Base-by-base conservation (phyloP, 2,329 filamentous ascomycete species). In the Tolypocladium tundrense region DNA sequence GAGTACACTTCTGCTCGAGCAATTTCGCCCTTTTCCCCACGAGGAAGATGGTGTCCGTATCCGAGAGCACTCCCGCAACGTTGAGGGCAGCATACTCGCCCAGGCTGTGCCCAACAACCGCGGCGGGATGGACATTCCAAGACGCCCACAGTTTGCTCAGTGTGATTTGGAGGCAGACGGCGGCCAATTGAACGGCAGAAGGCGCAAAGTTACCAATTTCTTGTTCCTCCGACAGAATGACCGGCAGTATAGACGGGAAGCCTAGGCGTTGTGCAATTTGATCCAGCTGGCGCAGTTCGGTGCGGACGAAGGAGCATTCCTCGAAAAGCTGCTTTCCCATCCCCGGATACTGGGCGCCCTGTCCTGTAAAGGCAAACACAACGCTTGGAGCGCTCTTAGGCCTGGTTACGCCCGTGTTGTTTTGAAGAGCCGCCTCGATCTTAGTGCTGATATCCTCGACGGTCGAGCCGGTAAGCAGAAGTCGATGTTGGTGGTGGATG, bases 71-170 rank as follows among this genome's bases (percentile, higher is more conserved):
- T 55, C 82, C 83, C 56, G 83, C 80, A 45, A 80, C 77, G 62
- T 82, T 73, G 3, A 86, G 74, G 31, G 83, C 83, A 27, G 84
- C 83, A 64, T 85, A 86, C 66, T 86, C 83, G 55, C 84, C 84
- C 35, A 87, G 72, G 62, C 81, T 84, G 63, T 77, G 75, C 35
- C 76, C 76, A 14, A 78, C 60, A 9, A 77, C 75, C 3, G 68
- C 75, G 43, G 75, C 72, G 48, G 76, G 75, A 31, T 62, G 66
- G n/a, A 78, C 58, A 16, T 71, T 73, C 59, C 70, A 69, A 4
- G 67, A 68, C 6, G 59, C 61, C 74, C 73, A 78, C 16, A 73
- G 64, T 39, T 65, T 64, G 11, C 68, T 68, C 8, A 79, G 64
- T 2, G 76, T 73, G n/a, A 75, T 74, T 59, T 79, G 67, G 14